Conservation (phyloP, 2,329 filamentous ascomycete genomes). For the Penicillium rolfsii region DNA sequence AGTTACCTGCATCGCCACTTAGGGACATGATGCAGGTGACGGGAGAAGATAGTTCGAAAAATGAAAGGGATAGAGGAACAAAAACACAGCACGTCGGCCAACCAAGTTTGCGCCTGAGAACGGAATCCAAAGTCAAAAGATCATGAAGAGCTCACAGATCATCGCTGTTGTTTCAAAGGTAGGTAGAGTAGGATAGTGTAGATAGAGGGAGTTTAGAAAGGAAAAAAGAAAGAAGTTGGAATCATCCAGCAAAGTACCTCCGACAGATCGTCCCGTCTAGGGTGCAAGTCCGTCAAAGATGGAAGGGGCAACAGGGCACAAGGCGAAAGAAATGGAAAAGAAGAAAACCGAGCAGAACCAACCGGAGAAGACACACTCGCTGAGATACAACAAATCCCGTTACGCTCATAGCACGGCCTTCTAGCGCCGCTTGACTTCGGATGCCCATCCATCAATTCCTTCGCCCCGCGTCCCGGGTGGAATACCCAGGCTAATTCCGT, state of each 20-base stretch:
- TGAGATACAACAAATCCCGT: constrained; percentile 13
- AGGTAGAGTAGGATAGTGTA: background rate
- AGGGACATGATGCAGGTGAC: background rate
- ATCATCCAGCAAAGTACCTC: constrained; percentile 13
- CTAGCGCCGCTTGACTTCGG: constrained; percentile 80
- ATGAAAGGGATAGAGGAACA: constrained; percentile 8
- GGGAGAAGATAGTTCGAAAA: background rate
- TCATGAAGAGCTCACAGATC: constrained; percentile 31
- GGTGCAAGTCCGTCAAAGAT: constrained; percentile 9
- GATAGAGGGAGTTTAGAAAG: background rate
- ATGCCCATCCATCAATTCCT: constrained; percentile 91
- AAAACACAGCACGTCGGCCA: constrained; percentile 23
- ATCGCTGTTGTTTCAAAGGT: constrained; percentile 12
- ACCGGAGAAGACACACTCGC: constrained; percentile 9
- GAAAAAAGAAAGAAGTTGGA: background rate
- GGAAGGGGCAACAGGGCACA: constrained; percentile 1
- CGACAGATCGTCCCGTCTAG: constrained; percentile 19
- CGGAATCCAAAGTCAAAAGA: constrained; percentile 28
- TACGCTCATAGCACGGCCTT: constrained; percentile 6
- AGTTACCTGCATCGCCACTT: background rate
- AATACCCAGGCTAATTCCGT: constrained; percentile 72
- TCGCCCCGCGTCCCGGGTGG: constrained; percentile 82
- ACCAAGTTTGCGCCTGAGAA: constrained; percentile 30
- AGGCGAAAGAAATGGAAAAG: constrained; percentile 5
- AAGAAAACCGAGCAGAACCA: background rate